Conservation (phyloP, 148 eudicot species). For the Rhododendron vialii region DNA sequence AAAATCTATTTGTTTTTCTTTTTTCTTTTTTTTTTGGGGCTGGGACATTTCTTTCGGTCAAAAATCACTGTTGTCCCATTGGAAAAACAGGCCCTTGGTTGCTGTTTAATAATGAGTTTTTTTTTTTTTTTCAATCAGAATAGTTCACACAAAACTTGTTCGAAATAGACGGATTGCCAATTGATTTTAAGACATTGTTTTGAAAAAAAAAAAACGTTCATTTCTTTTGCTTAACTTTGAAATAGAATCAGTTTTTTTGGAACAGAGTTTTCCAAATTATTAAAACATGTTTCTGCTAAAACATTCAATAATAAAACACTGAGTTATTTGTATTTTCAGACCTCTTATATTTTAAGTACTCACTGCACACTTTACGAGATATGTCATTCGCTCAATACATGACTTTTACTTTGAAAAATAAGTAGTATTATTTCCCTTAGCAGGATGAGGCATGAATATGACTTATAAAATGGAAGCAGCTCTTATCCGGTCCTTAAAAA, state of each 20-base stretch:
- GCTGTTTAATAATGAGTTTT: background rate
- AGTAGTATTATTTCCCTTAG: too few species aligned
- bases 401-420: too few species aligned
- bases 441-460: too few species aligned
- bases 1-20: background rate
- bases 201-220: background rate
- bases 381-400: too few species aligned
- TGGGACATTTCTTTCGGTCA: background rate
- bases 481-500: background rate
- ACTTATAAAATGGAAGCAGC: too few species aligned
- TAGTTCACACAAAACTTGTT: background rate
- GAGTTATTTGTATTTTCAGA: too few species aligned
- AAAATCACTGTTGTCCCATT: background rate
- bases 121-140: background rate
- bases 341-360: too few species aligned
- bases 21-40: background rate
- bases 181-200: background rate
- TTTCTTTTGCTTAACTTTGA: background rate
- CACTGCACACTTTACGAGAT: too few species aligned
- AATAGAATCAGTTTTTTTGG: background rate
- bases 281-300: too few species aligned
- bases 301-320: too few species aligned
- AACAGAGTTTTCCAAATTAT: background rate
- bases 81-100: background rate
- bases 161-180: background rate